Conservation (phyloP, 164 flowering plant species). For the Hamamelis virginiana region DNA sequence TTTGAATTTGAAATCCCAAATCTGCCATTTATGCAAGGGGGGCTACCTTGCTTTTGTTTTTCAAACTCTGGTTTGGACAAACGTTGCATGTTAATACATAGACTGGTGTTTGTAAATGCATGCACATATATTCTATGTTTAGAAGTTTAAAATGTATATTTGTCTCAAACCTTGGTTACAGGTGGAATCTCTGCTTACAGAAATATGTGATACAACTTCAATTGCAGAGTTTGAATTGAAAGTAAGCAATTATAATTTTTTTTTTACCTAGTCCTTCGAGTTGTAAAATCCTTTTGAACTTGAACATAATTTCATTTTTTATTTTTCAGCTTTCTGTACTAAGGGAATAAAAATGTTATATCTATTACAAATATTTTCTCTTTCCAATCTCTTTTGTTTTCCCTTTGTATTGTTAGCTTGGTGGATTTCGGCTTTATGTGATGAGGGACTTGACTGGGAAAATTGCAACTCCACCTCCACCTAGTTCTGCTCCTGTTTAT, state of each 20-base stretch:
- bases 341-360: background rate
- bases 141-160: background rate
- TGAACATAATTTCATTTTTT: background rate
- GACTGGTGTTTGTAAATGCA: background rate
- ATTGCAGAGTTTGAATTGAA: conserved; percentile 79
- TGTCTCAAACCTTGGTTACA: conserved; percentile 20
- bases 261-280: background rate
- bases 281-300: background rate
- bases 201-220: conserved; percentile 69
- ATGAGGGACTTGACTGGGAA: conserved; percentile 45
- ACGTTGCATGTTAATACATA: too few relatives aligned
- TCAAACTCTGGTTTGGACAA: too few relatives aligned
- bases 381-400: background rate
- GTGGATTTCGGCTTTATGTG: conserved; percentile 63
- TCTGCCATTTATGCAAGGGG: background rate
- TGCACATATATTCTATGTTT: background rate
- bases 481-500: conserved; percentile 30
- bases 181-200: conserved; percentile 66
- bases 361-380: background rate
- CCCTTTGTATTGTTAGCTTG: conserved; percentile 41
- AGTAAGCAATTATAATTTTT: conserved; percentile 33
- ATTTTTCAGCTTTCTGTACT: background rate
- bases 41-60: background rate
- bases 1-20: background rate
- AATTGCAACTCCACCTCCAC: conserved; percentile 29